Conservation (phyloP, 371 early-diverging fungal species). For the Lichtheimia corymbifera region DNA sequence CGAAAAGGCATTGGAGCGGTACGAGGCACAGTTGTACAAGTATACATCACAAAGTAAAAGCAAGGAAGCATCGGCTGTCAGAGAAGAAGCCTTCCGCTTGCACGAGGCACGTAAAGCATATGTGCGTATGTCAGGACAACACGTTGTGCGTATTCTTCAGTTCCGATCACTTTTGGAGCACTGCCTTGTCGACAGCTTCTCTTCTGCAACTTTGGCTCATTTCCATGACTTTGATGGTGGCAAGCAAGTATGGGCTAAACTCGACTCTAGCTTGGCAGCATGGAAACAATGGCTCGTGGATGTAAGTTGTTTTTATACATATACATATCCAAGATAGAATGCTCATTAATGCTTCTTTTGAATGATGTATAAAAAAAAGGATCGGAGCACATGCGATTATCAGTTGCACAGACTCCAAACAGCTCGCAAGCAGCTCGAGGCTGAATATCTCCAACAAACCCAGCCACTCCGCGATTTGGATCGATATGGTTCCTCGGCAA, state of each 20-base stretch:
- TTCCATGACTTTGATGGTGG: constrained; percentile 39
- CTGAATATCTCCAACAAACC: constrained; percentile 35
- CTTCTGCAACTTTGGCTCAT: constrained; percentile 38
- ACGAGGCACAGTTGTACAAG: constrained; percentile 63
- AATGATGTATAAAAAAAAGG: constrained; percentile 17
- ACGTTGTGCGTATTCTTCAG: constrained; percentile 44
- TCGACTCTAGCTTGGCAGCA: constrained; percentile 29
- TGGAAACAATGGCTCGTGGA: constrained; percentile 50
- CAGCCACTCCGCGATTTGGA: constrained; percentile 40
- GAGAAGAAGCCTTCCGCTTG: constrained; percentile 71
- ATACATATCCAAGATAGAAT: too few relatives aligned
- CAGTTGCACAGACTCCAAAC: constrained; percentile 33
- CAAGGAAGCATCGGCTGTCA: constrained; percentile 66
- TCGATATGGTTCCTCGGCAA: constrained; percentile 18
- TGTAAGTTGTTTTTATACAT: constrained; percentile 15
- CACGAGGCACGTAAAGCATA: constrained; percentile 69
- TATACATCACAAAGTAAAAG: constrained; percentile 61
- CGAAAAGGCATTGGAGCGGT: constrained; percentile 62
- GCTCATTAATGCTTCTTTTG: too few relatives aligned
- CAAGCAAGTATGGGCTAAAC: constrained; percentile 35
- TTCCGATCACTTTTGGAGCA: constrained; percentile 46
- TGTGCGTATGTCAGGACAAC: constrained; percentile 53
- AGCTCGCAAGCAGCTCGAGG: constrained; percentile 30
- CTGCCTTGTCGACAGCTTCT: constrained; percentile 39
- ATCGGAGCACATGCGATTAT: constrained; percentile 42